Evolutionary conservation across 495 filamentous ascomycete species (phyloP), one percentile per base, ranked within the genome.

Genomic region (Letharia columbiana): DNA sequence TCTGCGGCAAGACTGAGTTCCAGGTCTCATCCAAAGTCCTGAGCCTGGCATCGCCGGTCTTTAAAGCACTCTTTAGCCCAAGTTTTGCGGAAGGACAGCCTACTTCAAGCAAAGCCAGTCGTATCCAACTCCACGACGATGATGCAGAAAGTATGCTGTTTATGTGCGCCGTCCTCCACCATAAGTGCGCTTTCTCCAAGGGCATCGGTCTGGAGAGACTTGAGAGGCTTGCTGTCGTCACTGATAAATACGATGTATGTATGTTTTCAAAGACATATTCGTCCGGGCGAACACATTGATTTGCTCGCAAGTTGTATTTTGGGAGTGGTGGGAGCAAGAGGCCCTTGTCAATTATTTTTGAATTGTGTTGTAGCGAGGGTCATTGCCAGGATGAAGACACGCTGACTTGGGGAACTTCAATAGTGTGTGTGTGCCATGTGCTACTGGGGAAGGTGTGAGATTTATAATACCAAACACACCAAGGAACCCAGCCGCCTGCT

Each of bases 31-130:
- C 66, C 33, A 63, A 65, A 35, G 50, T 66, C 42, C 41, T 67
- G 23, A 35, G 49, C 31, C 62, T 67, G 50, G 61, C 61, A 15
- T 67, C 66, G 8, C 44, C 61, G 18, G 61, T 67, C 12, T 67
- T 65, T 60, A 65, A 42, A 9, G 47, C 65, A n/a, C 40, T 67
- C 11, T 67, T 67, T 15, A 9, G 50, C 81, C 78, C 77, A 13
- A 56, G 23, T 33, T 64, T 64, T 64, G 62, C 37, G 40, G 37
- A 64, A 64, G 62, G 50, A n/a, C 40, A 58, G 33, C 42, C 45
- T 11, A 37, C 12, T 49, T n/a, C 45, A 4, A 37, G 45, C 6
- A 49, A 62, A 33, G 60, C 28, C 41, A 33, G 41, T 49, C 60
- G 42, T 2, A 37, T 64, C 31, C 47, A 33, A 23, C 20, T 64